phyloP scores from a whole-genome alignment of 2,329 filamentous ascomycete genomes.

The Fusarium sterilihyphosum region DNA sequence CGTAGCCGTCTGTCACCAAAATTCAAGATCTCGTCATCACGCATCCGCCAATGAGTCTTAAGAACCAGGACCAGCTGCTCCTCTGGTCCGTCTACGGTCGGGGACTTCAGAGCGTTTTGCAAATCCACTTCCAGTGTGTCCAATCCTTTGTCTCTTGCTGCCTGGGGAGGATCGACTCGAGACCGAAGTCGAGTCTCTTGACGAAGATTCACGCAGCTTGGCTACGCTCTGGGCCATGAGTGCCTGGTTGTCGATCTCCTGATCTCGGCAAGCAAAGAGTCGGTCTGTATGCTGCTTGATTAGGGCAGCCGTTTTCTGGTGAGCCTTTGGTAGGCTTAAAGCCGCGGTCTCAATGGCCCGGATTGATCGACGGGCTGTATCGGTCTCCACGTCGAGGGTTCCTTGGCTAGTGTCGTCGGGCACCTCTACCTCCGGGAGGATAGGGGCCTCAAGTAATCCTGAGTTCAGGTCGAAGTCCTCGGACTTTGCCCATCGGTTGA shows the following conservation, averaged over 20 bases:
- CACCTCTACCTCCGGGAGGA: not conserved
- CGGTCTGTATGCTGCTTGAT: not conserved
- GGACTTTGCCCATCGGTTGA: not conserved
- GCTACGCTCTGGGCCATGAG: not conserved
- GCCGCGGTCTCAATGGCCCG: not conserved
- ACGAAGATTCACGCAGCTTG: not conserved
- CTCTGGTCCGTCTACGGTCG: not conserved
- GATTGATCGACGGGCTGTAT: not conserved
- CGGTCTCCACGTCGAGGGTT: fast-evolving
- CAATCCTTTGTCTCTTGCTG: not conserved
- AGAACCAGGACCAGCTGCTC: not conserved
- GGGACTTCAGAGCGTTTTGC: too few species aligned
- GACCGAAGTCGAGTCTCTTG: not conserved
- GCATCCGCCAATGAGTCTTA: not conserved
- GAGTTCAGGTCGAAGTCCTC: fast-evolving
- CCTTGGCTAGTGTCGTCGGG: fast-evolving
- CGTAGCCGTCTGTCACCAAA: not conserved
- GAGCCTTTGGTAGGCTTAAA: not conserved
- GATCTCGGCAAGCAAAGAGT: not conserved
- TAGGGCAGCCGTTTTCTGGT: not conserved
- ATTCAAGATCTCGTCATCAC: not conserved
- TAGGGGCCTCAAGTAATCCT: not conserved
- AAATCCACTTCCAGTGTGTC: not conserved
- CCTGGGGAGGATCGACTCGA: not conserved
- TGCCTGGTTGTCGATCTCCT: not conserved